Conservation (phyloP, 1,284 basidiomycete species). For the Tremellales sp. region DNA sequence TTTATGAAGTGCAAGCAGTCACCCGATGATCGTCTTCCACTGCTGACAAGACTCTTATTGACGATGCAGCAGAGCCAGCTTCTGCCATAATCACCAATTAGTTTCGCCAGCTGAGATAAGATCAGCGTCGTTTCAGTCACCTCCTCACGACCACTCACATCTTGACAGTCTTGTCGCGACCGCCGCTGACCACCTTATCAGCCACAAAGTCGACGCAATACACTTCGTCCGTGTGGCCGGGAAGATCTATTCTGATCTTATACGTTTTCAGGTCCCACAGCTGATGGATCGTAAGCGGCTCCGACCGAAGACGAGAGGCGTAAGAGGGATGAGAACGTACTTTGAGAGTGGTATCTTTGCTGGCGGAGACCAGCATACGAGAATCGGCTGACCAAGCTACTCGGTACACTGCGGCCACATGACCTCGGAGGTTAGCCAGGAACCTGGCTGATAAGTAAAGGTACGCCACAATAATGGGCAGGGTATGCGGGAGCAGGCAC, state of each 20-base stretch:
- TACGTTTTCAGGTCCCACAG: constrained; percentile 93
- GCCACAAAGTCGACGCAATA: constrained; percentile 98
- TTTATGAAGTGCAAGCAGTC: no score
- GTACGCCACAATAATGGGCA: not conserved
- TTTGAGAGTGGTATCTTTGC: constrained; percentile 94
- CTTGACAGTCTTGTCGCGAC: constrained; percentile 60
- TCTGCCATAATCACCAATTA: no score
- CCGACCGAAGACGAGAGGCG: not conserved
- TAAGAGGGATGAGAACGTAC: no score
- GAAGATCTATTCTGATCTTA: constrained; percentile 87
- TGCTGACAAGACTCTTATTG: no score
- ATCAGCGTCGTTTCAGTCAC: not conserved
- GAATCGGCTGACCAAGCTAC: constrained; percentile 94
- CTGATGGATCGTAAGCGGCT: constrained; percentile 47
- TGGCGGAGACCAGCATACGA: constrained; percentile 83
- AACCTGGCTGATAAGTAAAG: constrained; percentile 51
- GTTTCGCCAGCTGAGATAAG: not conserved
- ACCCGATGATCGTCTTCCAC: no score
- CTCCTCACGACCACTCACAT: constrained; percentile 49
- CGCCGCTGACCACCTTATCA: constrained; percentile 95
- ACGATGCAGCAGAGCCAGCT: no score
- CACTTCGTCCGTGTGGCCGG: constrained; percentile 95
- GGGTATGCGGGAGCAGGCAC: not conserved
- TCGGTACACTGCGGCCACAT: constrained; percentile 90
- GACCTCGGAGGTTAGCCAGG: constrained; percentile 83